Evolutionary conservation across 495 filamentous ascomycete species (phyloP).

Genomic region (Neurospora sp.): DNA sequence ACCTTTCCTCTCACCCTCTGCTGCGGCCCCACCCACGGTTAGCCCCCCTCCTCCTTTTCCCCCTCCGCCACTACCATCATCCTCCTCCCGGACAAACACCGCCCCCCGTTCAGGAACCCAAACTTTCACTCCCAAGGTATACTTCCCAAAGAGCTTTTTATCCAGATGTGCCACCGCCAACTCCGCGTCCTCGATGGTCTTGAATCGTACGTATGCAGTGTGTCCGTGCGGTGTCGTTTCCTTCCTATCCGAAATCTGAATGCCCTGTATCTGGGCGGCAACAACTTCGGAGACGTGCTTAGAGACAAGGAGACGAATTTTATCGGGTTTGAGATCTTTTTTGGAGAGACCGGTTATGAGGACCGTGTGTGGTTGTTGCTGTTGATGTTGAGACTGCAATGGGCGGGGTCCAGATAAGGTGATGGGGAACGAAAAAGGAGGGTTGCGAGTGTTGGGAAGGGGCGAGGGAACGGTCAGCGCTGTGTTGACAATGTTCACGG

Average conservation of each 20-base stretch:
- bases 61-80: neutral
- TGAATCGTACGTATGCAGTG: constrained; percentile 5
- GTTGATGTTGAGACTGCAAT: neutral
- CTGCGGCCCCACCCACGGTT: neutral
- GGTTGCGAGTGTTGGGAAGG: neutral
- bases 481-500: neutral
- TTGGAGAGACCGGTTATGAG: neutral
- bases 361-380: neutral
- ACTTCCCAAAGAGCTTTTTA: neutral
- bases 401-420: neutral
- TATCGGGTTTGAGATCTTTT: neutral
- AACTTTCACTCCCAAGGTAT: neutral
- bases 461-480: neutral
- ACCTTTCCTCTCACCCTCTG: neutral
- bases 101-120: neutral
- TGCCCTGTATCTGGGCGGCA: neutral
- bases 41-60: neutral
- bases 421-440: neutral
- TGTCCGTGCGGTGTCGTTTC: neutral
- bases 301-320: neutral
- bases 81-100: neutral
- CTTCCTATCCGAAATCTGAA: neutral
- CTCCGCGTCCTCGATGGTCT: neutral
- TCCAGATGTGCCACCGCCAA: neutral
- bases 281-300: constrained; percentile 1